These are phyloP conservation scores for Teunomyces tritomae DNA, from an alignment of 805 yeast genomes.

Conservation along the genomic window DNA sequence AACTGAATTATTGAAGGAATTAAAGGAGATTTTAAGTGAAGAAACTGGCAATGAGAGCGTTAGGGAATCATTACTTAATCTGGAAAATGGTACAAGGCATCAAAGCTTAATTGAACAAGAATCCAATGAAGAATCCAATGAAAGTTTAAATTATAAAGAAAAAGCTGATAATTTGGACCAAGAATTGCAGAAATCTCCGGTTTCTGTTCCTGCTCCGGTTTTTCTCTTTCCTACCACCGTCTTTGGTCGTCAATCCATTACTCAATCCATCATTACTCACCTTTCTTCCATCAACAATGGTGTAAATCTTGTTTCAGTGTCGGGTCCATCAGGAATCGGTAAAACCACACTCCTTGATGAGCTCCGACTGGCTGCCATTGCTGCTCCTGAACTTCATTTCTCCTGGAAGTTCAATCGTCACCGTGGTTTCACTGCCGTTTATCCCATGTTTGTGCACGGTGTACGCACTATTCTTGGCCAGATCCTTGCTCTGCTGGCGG, in stretches of 20 bases:
- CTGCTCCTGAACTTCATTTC: slow-evolving; percentile 27
- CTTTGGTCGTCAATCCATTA: no score
- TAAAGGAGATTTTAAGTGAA: slow-evolving; percentile 21
- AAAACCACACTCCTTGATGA: slow-evolving; percentile 43
- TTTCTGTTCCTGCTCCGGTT: no score
- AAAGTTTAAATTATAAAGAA: no score
- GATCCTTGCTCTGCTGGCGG: slow-evolving; percentile 36
- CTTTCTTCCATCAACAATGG: background rate
- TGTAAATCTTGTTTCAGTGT: slow-evolving; percentile 17
- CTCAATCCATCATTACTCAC: background rate
- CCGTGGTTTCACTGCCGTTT: slow-evolving; percentile 30
- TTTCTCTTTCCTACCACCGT: no score
- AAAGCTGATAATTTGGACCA: slow-evolving; percentile 4
- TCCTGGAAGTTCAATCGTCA: slow-evolving; percentile 30
- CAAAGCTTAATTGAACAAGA: no score
- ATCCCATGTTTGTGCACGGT: slow-evolving; percentile 36
- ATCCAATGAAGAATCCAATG: no score
- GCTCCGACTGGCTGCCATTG: slow-evolving; percentile 31
- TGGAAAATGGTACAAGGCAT: no score
- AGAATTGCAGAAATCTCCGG: no score
- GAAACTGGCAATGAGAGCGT: no score
- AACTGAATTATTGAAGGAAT: slow-evolving; percentile 33
- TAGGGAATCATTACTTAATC: no score
- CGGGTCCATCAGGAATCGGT: slow-evolving; percentile 47
- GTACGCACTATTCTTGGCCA: slow-evolving; percentile 39